phyloP scores from a whole-genome alignment of 331 rosid genomes.

The Malus hybrid region DNA sequence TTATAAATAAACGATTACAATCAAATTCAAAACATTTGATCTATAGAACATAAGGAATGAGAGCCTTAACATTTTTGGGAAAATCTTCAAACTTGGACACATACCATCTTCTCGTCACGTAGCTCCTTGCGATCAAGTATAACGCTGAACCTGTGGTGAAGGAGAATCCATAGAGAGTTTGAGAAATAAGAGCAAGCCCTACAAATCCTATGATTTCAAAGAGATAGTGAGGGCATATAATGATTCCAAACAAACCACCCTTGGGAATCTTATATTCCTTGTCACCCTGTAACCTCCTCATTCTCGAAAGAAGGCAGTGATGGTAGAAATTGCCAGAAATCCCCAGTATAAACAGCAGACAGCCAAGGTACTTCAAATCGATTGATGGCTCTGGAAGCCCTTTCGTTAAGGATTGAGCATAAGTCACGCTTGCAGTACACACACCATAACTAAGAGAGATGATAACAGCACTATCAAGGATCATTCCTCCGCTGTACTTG shows the following conservation, averaged over 20 bases:
- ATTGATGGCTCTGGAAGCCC: conserved; percentile 44
- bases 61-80: conserved; percentile 54
- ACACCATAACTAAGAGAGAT: conserved; percentile 35
- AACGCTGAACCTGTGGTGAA: conserved; percentile 31
- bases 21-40: not conserved
- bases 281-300: conserved; percentile 25
- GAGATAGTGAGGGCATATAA: conserved; percentile 68
- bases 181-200: conserved; percentile 60
- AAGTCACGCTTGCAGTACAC: conserved; percentile 31
- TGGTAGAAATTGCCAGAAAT: conserved; percentile 67
- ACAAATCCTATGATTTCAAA: conserved; percentile 54
- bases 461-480: conserved; percentile 29
- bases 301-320: conserved; percentile 45
- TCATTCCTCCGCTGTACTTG: conserved; percentile 55
- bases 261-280: conserved; percentile 44
- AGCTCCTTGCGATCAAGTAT: conserved; percentile 65
- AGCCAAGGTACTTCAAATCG: conserved; percentile 41
- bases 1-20: too few species aligned
- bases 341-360: conserved; percentile 39
- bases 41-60: conserved; percentile 53
- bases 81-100: conserved; percentile 64
- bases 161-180: conserved; percentile 29
- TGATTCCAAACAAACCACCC: conserved; percentile 44
- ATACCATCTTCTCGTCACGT: conserved; percentile 63
- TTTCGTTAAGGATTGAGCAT: conserved; percentile 40